A percentile compares a stretch with the other conserved stretches of the same genome.
Evolutionary conservation across 345 rosid genomes (phyloP).

Genomic region (Eucalyptus sp.): DNA sequence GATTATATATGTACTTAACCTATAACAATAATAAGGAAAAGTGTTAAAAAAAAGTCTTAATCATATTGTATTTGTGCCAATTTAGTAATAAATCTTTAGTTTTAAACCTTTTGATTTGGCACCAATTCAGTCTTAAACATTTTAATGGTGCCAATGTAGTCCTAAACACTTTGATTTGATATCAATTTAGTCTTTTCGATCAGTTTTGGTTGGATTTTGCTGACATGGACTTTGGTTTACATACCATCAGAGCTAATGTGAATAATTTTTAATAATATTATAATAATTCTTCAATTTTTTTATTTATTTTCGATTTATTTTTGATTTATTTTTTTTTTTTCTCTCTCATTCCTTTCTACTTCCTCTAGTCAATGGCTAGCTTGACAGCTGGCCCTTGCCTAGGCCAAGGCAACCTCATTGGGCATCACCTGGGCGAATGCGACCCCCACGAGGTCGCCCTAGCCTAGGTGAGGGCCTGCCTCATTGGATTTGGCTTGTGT

Average conservation of each 20-base stretch:
- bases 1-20: no score
- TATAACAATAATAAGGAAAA: no score
- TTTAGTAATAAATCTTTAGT: neutral
- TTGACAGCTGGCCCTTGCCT: neutral
- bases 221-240: accelerated
- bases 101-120: neutral
- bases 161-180: neutral
- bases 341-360: no score
- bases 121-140: no score
- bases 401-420: neutral
- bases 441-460: accelerated
- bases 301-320: no score
- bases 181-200: accelerated
- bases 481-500: no score
- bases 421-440: no score
- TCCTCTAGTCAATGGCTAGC: no score
- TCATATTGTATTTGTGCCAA: accelerated
- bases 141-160: neutral
- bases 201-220: neutral
- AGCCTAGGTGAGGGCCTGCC: no score
- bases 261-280: no score
- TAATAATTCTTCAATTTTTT: no score
- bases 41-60: neutral
- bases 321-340: no score
- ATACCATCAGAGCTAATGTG: accelerated